These are phyloP conservation scores for Pistacia integerrima DNA, from an alignment of 345 rosid genomes.

Conservation along the genomic window DNA sequence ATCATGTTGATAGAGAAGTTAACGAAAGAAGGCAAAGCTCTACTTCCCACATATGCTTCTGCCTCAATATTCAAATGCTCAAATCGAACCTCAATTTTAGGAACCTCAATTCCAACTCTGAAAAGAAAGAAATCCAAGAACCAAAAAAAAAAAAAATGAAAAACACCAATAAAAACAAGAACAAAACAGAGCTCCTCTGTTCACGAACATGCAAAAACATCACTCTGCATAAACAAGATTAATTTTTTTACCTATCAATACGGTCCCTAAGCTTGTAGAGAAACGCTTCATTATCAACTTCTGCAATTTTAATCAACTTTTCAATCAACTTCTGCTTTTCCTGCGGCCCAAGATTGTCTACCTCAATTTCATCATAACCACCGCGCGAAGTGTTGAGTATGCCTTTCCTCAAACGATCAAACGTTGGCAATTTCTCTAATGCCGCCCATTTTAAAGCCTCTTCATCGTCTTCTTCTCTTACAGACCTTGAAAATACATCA, in stretches of 20 bases:
- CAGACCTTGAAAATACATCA: constrained; percentile 59
- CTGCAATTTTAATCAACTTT: constrained; percentile 28
- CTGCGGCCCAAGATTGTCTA: constrained; percentile 18
- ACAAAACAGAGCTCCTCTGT: too few relatives aligned
- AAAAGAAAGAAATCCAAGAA: background rate
- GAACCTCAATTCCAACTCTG: constrained; percentile 58
- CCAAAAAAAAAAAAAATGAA: background rate
- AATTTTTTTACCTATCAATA: constrained; percentile 25
- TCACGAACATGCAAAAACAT: background rate
- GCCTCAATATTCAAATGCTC: constrained; percentile 54
- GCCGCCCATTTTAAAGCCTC: constrained; percentile 62
- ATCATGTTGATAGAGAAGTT: constrained; percentile 47
- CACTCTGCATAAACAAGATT: background rate
- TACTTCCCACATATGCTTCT: constrained; percentile 61
- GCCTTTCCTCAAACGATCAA: constrained; percentile 45
- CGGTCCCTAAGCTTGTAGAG: constrained; percentile 34
- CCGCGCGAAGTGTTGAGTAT: constrained; percentile 27
- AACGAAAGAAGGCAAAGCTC: constrained; percentile 62
- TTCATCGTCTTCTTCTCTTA: constrained; percentile 66
- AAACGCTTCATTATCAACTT: constrained; percentile 41
- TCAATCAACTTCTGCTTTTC: constrained; percentile 30
- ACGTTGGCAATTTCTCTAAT: constrained; percentile 49
- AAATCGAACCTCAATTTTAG: constrained; percentile 59
- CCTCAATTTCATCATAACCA: constrained; percentile 24
- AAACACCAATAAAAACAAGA: background rate